Evolutionary conservation across 1,284 basidiomycete genomes (phyloP).

Genomic region (Athelia psychrophila): DNA sequence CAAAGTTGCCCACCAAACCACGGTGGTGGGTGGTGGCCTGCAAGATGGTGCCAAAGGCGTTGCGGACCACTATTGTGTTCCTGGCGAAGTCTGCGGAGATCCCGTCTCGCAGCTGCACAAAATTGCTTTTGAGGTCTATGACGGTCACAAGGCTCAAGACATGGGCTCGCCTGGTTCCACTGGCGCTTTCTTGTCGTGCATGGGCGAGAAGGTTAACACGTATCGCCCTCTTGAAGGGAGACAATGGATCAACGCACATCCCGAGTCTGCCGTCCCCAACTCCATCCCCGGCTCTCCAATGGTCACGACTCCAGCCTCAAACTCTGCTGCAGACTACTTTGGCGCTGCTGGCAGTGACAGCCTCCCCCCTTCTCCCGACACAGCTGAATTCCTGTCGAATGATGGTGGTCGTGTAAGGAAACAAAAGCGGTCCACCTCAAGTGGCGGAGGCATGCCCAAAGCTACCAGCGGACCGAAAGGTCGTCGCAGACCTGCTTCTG

Average conservation of each 20-base stretch:
- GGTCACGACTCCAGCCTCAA: slow-evolving; percentile 59
- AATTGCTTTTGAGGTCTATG: slow-evolving; percentile 88
- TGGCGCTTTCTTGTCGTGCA: slow-evolving; percentile 81
- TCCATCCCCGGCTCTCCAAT: slow-evolving; percentile 64
- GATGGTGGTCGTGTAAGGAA: slow-evolving; percentile 82
- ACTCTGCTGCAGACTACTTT: slow-evolving; percentile 66
- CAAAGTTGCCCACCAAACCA: slow-evolving; percentile 89
- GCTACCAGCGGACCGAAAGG: slow-evolving; percentile 51
- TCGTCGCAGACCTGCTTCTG: slow-evolving; percentile 69
- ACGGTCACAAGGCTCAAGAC: slow-evolving; percentile 65
- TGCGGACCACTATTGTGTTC: slow-evolving; percentile 74
- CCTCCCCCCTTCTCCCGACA: slow-evolving; percentile 62
- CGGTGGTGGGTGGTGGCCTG: slow-evolving; percentile 84
- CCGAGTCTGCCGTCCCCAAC: slow-evolving; percentile 55
- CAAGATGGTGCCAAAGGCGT: slow-evolving; percentile 82
- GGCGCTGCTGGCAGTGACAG: slow-evolving; percentile 48
- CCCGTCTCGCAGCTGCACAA: slow-evolving; percentile 95
- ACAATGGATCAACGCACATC: slow-evolving; percentile 55
- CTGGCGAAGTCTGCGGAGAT: slow-evolving; percentile 89
- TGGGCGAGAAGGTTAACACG: slow-evolving; percentile 87
- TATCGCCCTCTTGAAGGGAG: slow-evolving; percentile 82
- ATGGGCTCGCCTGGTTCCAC: slow-evolving; percentile 70
- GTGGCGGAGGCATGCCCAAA: slow-evolving; percentile 63
- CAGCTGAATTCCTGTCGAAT: slow-evolving; percentile 65
- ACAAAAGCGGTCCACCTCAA: slow-evolving; percentile 70